Base-by-base conservation (phyloP, 306 rosid genomes). In the Crataegus laevigata region DNA sequence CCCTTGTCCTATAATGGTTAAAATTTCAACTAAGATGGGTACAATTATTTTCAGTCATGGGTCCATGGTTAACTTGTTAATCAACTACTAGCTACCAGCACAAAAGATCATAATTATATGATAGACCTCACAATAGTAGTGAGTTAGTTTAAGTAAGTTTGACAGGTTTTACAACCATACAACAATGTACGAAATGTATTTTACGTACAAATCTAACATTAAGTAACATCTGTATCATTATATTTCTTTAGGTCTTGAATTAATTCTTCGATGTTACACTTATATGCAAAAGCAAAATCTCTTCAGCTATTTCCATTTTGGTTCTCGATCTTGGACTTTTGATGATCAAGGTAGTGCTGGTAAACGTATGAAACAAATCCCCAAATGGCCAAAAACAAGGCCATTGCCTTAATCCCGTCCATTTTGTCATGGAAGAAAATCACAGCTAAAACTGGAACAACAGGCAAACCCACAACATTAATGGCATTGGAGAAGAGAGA, bases 311-410 rank as follows among this genome's bases (percentile, higher is more conserved):
- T 74, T 6, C 6, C 38, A 6, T 72, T n/a, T 68, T 50, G 45
- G 40, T 62, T 26, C 47, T 61, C 54, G 2, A 19, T 14, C 66
- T 26, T 76, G 19, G 75, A 13, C 42, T 65, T 68, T 1, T 47
- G 24, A 51, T 77, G 73, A 32, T 86, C 88, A 11, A 54, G 60
- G 60, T 54, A 54, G 25, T 54, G 60, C 25, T 54, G 26, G 11
- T 54, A 54, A 54, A 54, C 25, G 3, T 3, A 54, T 54, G 25
- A 54, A 54, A 54, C 60, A 54, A 54, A 82, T 0, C 90, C 90
- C 88, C 88, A 82, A 10, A 86, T 45, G 21, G 88, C 84, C 80
- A 86, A 74, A 52, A 84, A 59, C 88, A 86, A 19, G 28, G 90
- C 78, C 40, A 84, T 72, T 6, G 55, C 87, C 82, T 84, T 86